Percentiles rank a stretch among this genome's conserved stretches.
Conservation (phyloP, 2,329 filamentous ascomycete species). For the Dryadomyces sulphureus region DNA sequence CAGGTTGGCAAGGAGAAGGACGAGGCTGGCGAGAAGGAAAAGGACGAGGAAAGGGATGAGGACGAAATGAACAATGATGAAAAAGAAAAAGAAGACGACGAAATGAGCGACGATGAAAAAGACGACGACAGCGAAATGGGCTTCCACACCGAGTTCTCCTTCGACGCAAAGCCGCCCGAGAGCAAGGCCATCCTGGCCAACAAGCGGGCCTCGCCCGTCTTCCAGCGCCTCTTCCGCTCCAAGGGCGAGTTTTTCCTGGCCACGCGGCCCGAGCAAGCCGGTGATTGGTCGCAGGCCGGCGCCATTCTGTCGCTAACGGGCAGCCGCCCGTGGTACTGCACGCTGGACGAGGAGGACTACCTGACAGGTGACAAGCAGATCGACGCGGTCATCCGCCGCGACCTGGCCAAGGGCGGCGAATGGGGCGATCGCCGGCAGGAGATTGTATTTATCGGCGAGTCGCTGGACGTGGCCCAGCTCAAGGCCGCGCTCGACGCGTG, state of each 20-base stretch:
- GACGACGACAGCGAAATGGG: no score
- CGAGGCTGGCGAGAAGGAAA: slow-evolving; percentile 16
- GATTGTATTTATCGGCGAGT: slow-evolving; percentile 59
- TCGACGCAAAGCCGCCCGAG: slow-evolving; percentile 13
- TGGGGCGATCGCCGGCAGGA: slow-evolving; percentile 62
- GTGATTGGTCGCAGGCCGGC: slow-evolving; percentile 50
- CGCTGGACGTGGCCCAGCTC: slow-evolving; percentile 36
- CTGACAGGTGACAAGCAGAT: slow-evolving; percentile 30
- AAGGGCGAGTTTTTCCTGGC: slow-evolving; percentile 49
- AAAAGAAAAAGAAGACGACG: slow-evolving; percentile 13
- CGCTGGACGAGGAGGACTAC: slow-evolving; percentile 36
- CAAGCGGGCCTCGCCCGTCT: slow-evolving; percentile 37
- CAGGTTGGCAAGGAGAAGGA: slow-evolving; percentile 12
- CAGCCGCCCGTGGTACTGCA: slow-evolving; percentile 44
- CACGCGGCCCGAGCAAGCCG: slow-evolving; percentile 36
- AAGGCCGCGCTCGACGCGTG: slow-evolving; percentile 42
- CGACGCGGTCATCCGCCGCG: slow-evolving; percentile 31
- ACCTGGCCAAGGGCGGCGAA: slow-evolving; percentile 36
- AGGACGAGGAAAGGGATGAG: slow-evolving; percentile 16
- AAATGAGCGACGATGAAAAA: slow-evolving; percentile 12
- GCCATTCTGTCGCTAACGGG: slow-evolving; percentile 47
- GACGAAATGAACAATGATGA: slow-evolving; percentile 14
- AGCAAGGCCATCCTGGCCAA: slow-evolving; percentile 34
- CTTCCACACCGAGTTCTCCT: no score
- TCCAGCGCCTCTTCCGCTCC: slow-evolving; percentile 43